Percentiles rank a stretch among this genome's conserved stretches.
These are phyloP conservation scores for Beauveria asiatica DNA, from an alignment of 2,329 filamentous ascomycete species.

Conservation along the genomic window DNA sequence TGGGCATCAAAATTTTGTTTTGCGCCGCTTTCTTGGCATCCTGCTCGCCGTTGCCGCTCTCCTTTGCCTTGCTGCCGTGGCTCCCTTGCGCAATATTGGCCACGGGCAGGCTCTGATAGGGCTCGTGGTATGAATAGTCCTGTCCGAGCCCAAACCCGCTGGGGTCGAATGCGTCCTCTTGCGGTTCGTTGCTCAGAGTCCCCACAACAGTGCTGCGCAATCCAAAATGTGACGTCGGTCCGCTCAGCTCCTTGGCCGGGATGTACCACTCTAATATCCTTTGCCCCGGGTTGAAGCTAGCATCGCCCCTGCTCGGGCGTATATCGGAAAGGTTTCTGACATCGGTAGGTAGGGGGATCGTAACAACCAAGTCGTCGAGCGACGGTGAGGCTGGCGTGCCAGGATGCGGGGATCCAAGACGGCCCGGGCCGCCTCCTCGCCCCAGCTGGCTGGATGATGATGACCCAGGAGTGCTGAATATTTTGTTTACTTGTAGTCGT, in stretches of 20 bases:
- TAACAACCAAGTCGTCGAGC: constrained; percentile 70
- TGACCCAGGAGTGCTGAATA: constrained; percentile 40
- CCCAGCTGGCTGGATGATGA: constrained; percentile 27
- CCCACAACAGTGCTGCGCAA: constrained; percentile 77
- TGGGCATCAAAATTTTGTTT: constrained; percentile 73
- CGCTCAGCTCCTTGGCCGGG: constrained; percentile 64
- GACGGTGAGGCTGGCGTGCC: constrained; percentile 50
- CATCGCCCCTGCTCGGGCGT: constrained; percentile 72
- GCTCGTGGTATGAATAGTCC: constrained; percentile 46
- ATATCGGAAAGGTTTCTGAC: constrained; percentile 81
- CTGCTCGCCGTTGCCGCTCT: constrained; percentile 30
- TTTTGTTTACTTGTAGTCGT: constrained; percentile 60
- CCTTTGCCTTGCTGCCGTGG: constrained; percentile 13
- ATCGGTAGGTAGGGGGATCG: constrained; percentile 66
- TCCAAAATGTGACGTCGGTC: constrained; percentile 58
- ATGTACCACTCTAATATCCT: constrained; percentile 75
- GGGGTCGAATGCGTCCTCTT: constrained; percentile 40
- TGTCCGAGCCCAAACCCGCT: constrained; percentile 43
- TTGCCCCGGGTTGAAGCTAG: constrained; percentile 67
- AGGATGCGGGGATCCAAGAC: constrained; percentile 33
- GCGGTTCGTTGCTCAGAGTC: constrained; percentile 38
- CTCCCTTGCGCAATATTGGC: constrained; percentile 25
- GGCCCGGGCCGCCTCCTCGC: constrained; percentile 34
- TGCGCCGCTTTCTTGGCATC: constrained; percentile 53
- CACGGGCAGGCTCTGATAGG: constrained; percentile 42